Percentiles rank a stretch among this genome's conserved stretches.
These are phyloP conservation scores for Mucor racemosus DNA, from an alignment of 371 early-diverging fungal genomes.

Conservation along the genomic window DNA sequence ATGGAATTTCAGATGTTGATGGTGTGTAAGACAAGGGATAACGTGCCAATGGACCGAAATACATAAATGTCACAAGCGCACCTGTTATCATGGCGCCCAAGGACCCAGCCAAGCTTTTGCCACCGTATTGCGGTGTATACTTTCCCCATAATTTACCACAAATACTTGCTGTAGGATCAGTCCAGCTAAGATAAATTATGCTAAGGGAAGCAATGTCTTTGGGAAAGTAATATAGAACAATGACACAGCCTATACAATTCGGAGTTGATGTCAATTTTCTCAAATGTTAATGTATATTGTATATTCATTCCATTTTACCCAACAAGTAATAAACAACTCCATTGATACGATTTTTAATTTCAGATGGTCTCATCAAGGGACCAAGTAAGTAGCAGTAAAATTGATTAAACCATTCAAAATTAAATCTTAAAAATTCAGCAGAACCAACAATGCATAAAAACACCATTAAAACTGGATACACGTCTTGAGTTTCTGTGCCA, in stretches of 20 bases:
- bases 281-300: not conserved
- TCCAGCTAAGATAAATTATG: constrained; percentile 60
- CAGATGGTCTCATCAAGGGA: constrained; percentile 55
- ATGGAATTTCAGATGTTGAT: constrained; percentile 18
- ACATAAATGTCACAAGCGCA: constrained; percentile 46
- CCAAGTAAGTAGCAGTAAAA: constrained; percentile 52
- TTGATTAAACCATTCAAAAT: constrained; percentile 47
- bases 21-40: constrained; percentile 30
- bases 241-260: constrained; percentile 39
- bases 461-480: constrained; percentile 38
- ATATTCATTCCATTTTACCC: constrained; percentile 30
- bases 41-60: constrained; percentile 34
- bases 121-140: constrained; percentile 50
- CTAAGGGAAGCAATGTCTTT: constrained; percentile 58
- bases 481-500: constrained; percentile 34
- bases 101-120: constrained; percentile 58
- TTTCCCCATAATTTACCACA: constrained; percentile 56
- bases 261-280: not conserved
- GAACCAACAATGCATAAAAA: constrained; percentile 37
- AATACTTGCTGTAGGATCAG: constrained; percentile 60
- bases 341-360: constrained; percentile 45
- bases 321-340: constrained; percentile 59
- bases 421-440: constrained; percentile 52
- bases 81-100: constrained; percentile 49
- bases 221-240: constrained; percentile 49